Conservation (phyloP, 2,329 filamentous ascomycete genomes). For the Zymoseptoria pseudotritici region DNA sequence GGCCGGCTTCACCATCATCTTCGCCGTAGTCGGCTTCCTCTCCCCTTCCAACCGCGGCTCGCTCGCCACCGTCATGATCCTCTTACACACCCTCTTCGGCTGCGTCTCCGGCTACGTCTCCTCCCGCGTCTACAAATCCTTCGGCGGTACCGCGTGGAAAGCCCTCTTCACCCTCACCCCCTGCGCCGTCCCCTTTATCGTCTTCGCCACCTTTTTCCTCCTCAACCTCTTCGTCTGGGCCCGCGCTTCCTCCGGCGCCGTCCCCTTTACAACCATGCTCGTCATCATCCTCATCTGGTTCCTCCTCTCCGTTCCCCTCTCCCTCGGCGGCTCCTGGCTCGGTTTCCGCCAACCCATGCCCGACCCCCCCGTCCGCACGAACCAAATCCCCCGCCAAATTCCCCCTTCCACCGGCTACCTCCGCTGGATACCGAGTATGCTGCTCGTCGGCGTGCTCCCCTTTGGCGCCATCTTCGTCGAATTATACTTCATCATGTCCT, state of each 20-base stretch:
- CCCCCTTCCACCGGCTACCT: slow-evolving; percentile 78
- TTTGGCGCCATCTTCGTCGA: slow-evolving; percentile 98
- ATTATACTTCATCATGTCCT: slow-evolving; percentile 98
- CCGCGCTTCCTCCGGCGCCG: slow-evolving; percentile 82
- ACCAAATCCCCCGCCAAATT: slow-evolving; percentile 96
- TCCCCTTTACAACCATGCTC: slow-evolving; percentile 95
- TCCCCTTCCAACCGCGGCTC: slow-evolving; percentile 94
- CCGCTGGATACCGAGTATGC: slow-evolving; percentile 78
- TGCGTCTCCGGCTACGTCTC: slow-evolving; percentile 89
- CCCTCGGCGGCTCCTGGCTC: slow-evolving; percentile 83
- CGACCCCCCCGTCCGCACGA: slow-evolving; percentile 79
- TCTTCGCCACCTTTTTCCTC: slow-evolving; percentile 84
- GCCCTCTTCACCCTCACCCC: slow-evolving; percentile 85
- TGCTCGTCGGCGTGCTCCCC: slow-evolving; percentile 84
- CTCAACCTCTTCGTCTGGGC: slow-evolving; percentile 96
- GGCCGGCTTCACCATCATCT: slow-evolving; percentile 87
- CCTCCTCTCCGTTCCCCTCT: slow-evolving; percentile 86
- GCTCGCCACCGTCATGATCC: slow-evolving; percentile 82
- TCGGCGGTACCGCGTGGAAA: slow-evolving; percentile 91
- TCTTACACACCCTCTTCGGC: slow-evolving; percentile 88
- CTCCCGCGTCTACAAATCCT: slow-evolving; percentile 85
- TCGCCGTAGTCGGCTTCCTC: slow-evolving; percentile 87
- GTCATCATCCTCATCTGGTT: slow-evolving; percentile 94
- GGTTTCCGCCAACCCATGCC: slow-evolving; percentile 68
- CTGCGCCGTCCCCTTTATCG: slow-evolving; percentile 72